These are phyloP conservation scores for Delonix regia DNA, from an alignment of 306 rosid genomes.

Conservation along the genomic window DNA sequence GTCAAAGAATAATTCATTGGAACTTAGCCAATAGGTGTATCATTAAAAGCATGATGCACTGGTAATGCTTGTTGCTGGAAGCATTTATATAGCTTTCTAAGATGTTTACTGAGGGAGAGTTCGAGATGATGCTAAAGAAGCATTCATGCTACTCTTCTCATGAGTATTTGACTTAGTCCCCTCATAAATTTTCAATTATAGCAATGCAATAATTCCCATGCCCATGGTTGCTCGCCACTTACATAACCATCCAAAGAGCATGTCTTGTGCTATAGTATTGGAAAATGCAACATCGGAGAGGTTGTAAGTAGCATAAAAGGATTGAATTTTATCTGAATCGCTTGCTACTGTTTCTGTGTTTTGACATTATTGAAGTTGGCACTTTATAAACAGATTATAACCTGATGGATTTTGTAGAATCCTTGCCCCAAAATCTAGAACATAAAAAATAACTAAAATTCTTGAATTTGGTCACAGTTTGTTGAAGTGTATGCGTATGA, in stretches of 20 bases:
- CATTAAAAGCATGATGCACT: constrained; percentile 32
- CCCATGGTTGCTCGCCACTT: constrained; percentile 25
- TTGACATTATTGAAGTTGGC: constrained; percentile 2
- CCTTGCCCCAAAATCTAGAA: not conserved
- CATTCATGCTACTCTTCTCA: constrained; percentile 10
- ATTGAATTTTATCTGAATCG: not conserved
- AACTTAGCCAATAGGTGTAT: constrained; percentile 27
- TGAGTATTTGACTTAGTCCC: not conserved
- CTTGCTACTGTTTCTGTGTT: not conserved
- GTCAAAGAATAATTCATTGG: constrained; percentile 38
- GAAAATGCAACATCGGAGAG: constrained; percentile 29
- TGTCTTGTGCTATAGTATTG: constrained; percentile 28
- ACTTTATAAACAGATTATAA: not conserved
- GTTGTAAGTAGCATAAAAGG: not conserved
- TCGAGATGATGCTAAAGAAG: constrained; percentile 45
- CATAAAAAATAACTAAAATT: not conserved
- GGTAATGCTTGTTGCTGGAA: constrained; percentile 34
- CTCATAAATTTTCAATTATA: constrained; percentile 21
- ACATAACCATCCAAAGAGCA: constrained; percentile 26
- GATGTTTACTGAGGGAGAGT: constrained; percentile 24
- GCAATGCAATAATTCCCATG: constrained; percentile 6
- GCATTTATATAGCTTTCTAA: constrained; percentile 16
- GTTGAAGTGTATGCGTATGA: not conserved
- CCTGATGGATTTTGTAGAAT: not conserved
- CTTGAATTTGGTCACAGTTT: not conserved